These are phyloP conservation scores for Nakaseomyces nivariensis DNA, from an alignment of 1,139 yeast species.

Conservation along the genomic window DNA sequence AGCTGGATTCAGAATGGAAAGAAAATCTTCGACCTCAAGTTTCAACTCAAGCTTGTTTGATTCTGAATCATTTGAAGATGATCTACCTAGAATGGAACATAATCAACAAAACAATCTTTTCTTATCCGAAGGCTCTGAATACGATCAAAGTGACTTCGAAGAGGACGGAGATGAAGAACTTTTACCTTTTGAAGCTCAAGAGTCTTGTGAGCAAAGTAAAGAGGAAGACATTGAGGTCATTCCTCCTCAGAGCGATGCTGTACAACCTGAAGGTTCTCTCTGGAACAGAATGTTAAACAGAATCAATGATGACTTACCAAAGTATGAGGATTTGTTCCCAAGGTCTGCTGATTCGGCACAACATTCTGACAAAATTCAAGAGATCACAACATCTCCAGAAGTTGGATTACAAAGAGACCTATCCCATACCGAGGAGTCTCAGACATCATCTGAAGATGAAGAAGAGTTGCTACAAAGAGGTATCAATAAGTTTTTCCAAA, in stretches of 20 bases:
- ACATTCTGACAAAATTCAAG: not conserved
- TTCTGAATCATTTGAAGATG: conserved; percentile 11
- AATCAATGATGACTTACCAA: conserved; percentile 53
- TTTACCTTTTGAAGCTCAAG: conserved; percentile 12
- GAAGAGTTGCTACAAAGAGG: conserved; percentile 44
- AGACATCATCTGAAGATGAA: conserved; percentile 25
- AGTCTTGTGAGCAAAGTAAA: conserved; percentile 11
- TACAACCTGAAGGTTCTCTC: conserved; percentile 29
- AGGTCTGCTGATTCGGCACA: conserved; percentile 6
- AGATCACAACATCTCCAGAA: not conserved
- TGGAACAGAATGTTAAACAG: conserved; percentile 60
- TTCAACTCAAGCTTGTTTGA: conserved; percentile 63
- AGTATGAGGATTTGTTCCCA: conserved; percentile 79
- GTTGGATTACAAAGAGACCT: conserved; percentile 1
- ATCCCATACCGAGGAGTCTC: conserved; percentile 14
- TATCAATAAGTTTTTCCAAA: conserved; percentile 47
- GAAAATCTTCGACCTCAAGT: conserved; percentile 20
- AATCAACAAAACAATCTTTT: not conserved
- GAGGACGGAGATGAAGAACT: conserved; percentile 29
- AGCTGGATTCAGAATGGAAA: conserved; percentile 3
- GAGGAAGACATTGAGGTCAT: not conserved
- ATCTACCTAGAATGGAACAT: not conserved
- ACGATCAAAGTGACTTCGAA: conserved; percentile 22
- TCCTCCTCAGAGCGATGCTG: not conserved
- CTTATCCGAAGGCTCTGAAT: conserved; percentile 21